These are phyloP conservation scores for Neurospora discreta DNA, from an alignment of 495 filamentous ascomycete genomes.

Conservation along the genomic window DNA sequence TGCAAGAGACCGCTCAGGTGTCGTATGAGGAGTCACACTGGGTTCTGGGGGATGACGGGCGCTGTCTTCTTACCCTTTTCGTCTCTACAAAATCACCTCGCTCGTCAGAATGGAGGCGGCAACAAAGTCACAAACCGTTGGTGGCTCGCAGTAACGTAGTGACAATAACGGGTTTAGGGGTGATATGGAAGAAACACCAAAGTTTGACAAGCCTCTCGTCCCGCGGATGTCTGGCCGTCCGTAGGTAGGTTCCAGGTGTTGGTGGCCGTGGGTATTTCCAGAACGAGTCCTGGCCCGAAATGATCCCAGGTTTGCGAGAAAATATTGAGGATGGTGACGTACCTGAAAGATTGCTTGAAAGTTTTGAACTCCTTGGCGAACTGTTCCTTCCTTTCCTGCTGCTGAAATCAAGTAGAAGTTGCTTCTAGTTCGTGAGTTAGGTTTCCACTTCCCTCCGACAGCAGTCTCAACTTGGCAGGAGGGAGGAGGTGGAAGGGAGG, in stretches of 20 bases:
- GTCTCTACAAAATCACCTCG: neutral
- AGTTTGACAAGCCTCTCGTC: neutral
- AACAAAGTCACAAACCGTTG: neutral
- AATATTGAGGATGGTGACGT: neutral
- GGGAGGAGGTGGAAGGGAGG: neutral
- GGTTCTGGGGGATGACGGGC: neutral
- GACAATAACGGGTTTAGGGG: neutral
- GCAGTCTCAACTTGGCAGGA: neutral
- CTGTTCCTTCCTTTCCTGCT: neutral
- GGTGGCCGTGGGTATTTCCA: neutral
- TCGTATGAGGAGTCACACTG: neutral
- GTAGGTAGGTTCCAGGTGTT: neutral
- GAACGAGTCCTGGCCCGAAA: neutral
- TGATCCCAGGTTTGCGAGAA: neutral
- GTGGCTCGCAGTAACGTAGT: neutral
- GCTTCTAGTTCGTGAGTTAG: neutral
- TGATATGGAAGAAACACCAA: neutral
- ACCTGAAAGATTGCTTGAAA: neutral
- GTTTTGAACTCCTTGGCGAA: neutral
- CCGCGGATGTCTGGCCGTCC: neutral
- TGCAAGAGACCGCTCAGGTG: neutral
- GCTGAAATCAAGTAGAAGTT: neutral
- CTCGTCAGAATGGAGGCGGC: neutral
- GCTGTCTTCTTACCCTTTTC: neutral
- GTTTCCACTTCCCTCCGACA: neutral